Evolutionary conservation across 1,139 yeast species (phyloP).

Genomic region (Meyerozyma athensensis): DNA sequence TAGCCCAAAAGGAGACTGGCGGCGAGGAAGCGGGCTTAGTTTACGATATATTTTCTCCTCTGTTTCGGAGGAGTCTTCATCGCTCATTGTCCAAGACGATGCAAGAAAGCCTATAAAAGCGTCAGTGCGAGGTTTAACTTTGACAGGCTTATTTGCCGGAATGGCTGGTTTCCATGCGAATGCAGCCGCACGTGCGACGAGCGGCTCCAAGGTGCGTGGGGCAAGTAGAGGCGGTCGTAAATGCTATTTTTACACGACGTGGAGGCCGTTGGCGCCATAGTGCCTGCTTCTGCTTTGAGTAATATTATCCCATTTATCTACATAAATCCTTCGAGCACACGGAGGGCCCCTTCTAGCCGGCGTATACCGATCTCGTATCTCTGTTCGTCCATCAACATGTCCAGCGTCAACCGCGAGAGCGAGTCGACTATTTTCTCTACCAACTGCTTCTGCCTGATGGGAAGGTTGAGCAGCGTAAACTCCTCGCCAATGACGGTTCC

Average conservation of each 20-base stretch:
- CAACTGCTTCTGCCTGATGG: conserved; percentile 70
- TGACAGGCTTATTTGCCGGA: neutral
- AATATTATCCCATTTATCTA: no score
- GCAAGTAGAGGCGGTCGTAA: neutral
- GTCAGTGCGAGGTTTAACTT: neutral
- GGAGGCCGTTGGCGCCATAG: no score
- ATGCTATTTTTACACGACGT: no score
- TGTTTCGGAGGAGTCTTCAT: neutral
- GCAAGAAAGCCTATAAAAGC: neutral
- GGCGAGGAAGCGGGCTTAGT: neutral
- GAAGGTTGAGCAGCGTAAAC: conserved; percentile 68
- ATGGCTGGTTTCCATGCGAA: no score
- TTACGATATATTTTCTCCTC: neutral
- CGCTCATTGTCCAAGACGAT: neutral
- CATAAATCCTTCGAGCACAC: conserved; percentile 77
- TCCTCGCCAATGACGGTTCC: conserved; percentile 65
- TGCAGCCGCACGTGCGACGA: neutral
- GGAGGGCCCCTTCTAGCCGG: conserved; percentile 72
- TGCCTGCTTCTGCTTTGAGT: no score
- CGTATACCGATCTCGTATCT: conserved; percentile 77
- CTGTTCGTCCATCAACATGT: conserved; percentile 79
- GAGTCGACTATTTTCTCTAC: conserved; percentile 84
- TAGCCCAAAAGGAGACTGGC: conserved; percentile 2
- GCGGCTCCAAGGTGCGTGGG: neutral
- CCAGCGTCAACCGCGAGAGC: conserved; percentile 77